Evolutionary conservation across 2,329 filamentous ascomycete genomes (phyloP).

Genomic region (Trichophyton mentagrophytes): DNA sequence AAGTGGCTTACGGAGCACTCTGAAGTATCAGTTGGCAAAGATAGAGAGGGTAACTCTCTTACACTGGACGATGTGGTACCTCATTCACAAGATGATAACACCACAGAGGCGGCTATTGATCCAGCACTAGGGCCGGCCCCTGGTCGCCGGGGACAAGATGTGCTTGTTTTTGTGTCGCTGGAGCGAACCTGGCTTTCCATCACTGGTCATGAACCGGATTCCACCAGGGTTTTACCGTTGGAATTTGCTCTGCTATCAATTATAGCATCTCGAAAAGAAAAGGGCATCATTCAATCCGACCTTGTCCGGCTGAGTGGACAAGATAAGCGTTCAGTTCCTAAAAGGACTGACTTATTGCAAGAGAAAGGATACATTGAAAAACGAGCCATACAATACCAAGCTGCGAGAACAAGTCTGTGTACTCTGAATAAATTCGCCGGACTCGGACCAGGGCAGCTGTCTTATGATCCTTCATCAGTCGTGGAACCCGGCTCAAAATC

Average conservation of each 20-base stretch:
- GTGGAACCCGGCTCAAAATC: constrained; percentile 10
- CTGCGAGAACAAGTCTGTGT: constrained; percentile 44
- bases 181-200: constrained; percentile 48
- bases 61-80: constrained; percentile 30
- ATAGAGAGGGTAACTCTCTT: constrained; percentile 30
- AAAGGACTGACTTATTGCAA: constrained; percentile 45
- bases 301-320: constrained; percentile 44
- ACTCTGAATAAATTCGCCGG: constrained; percentile 39
- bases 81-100: background rate
- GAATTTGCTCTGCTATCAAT: constrained; percentile 47
- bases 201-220: constrained; percentile 47
- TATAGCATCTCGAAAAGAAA: constrained; percentile 42
- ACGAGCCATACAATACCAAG: constrained; percentile 35
- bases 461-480: constrained; percentile 7
- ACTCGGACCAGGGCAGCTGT: constrained; percentile 7
- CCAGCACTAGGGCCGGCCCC: background rate
- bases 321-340: constrained; percentile 52
- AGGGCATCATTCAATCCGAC: constrained; percentile 47
- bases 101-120: constrained; percentile 4
- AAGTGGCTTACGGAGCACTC: constrained; percentile 43
- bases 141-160: background rate
- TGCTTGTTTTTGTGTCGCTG: constrained; percentile 41
- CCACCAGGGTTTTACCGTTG: constrained; percentile 38
- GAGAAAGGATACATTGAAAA: constrained; percentile 52
- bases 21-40: constrained; percentile 40